Base-by-base conservation (phyloP, 2,329 filamentous ascomycete species). In the Pyrenophora teres region DNA sequence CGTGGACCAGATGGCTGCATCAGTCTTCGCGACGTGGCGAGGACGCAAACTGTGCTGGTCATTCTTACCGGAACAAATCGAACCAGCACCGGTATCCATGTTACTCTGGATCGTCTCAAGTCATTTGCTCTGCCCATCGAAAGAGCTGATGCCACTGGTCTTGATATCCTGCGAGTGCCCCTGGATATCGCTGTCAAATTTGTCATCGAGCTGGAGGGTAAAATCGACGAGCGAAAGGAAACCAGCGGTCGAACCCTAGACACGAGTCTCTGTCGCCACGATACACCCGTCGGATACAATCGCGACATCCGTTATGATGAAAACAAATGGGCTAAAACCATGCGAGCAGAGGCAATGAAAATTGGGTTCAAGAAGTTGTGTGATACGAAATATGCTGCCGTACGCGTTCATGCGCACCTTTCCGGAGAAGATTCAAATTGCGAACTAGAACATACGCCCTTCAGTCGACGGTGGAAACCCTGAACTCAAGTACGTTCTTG, bases 71-170 rank as follows among this genome's bases (percentile, higher is more conserved):
- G 51, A 23, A 33, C 7, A 52, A 51, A 40, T 46, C 39, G 18
- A 9, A n/a, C n/a, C n/a, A n/a, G n/a, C n/a, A 48, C 45, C 31
- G 46, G 33, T 40, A 40, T 50, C 36, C 40, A 43, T 35, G 16
- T 55, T 25, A 43, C 41, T 44, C 49, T 58, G 27, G 52, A 55
- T 39, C 30, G 16, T 52, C 45, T 55, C 31, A 16, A 45, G 23
- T 40, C 33, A 37, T 50, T 55, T 45, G 55, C 52, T 53, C 48
- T 58, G 27, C 55, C 55, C 27, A 44, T 58, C 40, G 55, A 55
- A 23, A 52, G 52, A 52, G 13, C 30, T 15, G 55, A 55, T 42
- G 38, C 35, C 44, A n/a, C 40, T 47, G 52, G 55, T 48, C 45
- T 52, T 50, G 52, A 55, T 40, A 35, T 58, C 27, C 32, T 52